A percentile compares a stretch with the other conserved stretches of the same genome.
Evolutionary conservation across 257 asterid species (phyloP).

Genomic region (Solanum etuberosum): DNA sequence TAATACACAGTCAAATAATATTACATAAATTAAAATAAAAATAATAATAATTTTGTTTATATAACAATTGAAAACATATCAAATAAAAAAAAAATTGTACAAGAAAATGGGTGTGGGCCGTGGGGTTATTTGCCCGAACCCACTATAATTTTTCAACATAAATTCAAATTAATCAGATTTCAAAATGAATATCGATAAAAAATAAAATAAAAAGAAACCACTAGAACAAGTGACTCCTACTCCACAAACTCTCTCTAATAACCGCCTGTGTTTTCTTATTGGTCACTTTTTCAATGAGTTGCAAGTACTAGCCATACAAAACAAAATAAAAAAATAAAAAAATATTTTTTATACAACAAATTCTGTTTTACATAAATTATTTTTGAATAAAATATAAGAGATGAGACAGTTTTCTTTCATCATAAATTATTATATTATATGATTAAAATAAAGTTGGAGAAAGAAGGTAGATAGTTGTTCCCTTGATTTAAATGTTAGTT

Average conservation of each 20-base stretch:
- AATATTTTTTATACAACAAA: neutral
- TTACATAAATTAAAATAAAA: neutral
- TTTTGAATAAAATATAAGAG: neutral
- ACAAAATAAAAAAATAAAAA: neutral
- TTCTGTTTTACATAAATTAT: neutral
- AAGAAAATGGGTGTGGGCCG: conserved; percentile 1
- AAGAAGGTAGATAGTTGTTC: neutral
- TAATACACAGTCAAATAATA: neutral
- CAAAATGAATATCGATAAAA: neutral
- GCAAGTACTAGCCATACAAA: conserved; percentile 6
- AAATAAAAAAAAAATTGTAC: conserved; percentile 1
- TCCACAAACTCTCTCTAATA: conserved; percentile 26
- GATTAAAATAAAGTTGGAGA: neutral
- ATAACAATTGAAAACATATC: neutral
- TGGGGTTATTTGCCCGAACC: conserved; percentile 31
- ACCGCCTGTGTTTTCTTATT: conserved; percentile 48
- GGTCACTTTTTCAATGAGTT: conserved; percentile 12
- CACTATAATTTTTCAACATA: neutral
- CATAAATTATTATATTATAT: neutral
- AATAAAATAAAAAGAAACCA: neutral
- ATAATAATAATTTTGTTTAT: neutral
- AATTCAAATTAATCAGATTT: neutral
- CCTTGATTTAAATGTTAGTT: neutral
- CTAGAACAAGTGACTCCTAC: conserved; percentile 28
- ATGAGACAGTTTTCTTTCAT: conserved; percentile 1